Evolutionary conservation across 2,329 filamentous ascomycete species (phyloP).

Genomic region (Aspergillus intermedius): DNA sequence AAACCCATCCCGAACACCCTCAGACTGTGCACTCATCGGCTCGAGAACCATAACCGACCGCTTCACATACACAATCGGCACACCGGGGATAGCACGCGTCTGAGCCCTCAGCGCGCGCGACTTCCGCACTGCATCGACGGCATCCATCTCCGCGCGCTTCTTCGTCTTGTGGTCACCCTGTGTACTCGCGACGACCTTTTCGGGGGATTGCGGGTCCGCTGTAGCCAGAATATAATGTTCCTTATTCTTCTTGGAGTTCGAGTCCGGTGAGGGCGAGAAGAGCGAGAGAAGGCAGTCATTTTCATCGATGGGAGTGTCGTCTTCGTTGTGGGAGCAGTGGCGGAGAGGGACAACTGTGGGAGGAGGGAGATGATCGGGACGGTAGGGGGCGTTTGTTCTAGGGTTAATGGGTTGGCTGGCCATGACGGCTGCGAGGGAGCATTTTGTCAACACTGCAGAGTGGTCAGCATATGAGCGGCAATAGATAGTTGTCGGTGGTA

Average conservation of each 20-base stretch:
- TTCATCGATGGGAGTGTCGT: slow-evolving; percentile 38
- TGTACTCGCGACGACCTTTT: slow-evolving; percentile 14
- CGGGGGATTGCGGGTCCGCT: slow-evolving; percentile 30
- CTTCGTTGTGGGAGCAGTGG: slow-evolving; percentile 42
- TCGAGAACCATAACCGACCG: slow-evolving; percentile 47
- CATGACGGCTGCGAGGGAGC: slow-evolving; percentile 41
- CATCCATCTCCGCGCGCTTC: slow-evolving; percentile 28
- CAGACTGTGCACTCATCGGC: slow-evolving; percentile 40
- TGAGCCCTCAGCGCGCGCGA: slow-evolving; percentile 29
- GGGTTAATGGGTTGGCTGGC: slow-evolving; percentile 32
- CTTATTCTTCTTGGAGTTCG: slow-evolving; percentile 39
- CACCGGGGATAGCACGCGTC: slow-evolving; percentile 41
- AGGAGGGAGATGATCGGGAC: slow-evolving; percentile 40
- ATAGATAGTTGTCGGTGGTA: not conserved
- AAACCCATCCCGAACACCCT: slow-evolving; percentile 36
- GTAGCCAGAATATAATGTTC: slow-evolving; percentile 44
- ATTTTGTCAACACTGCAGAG: slow-evolving; percentile 69
- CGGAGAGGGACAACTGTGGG: slow-evolving; percentile 41
- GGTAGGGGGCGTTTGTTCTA: slow-evolving; percentile 31
- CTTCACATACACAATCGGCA: slow-evolving; percentile 47
- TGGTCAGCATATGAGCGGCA: slow-evolving; percentile 6
- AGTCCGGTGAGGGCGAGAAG: slow-evolving; percentile 31
- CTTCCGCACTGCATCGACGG: slow-evolving; percentile 25
- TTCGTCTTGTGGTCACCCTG: slow-evolving; percentile 22
- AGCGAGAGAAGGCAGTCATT: slow-evolving; percentile 40